A percentile compares a stretch with the other conserved stretches of the same genome.
Conservation (phyloP, 441 rosid species). For the Corymbia citriodora region DNA sequence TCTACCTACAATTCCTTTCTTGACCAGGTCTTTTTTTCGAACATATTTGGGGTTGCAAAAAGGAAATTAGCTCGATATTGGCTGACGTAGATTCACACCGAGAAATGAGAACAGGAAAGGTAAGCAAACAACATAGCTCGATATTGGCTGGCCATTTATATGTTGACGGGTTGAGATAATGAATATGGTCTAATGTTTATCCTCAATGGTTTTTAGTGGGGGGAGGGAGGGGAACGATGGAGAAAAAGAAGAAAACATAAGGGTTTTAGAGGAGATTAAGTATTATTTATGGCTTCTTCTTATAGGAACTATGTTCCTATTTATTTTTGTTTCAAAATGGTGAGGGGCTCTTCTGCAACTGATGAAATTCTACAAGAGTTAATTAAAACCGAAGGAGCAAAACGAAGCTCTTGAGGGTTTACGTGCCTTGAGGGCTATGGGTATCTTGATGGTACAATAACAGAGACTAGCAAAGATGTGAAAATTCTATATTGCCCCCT, state of each 20-base stretch:
- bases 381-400: no score
- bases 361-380: no score
- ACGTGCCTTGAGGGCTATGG: not conserved
- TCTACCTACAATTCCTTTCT: not conserved
- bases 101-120: not conserved
- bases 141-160: no score
- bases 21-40: not conserved
- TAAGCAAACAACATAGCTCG: not conserved
- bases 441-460: not conserved
- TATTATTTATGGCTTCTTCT: not conserved
- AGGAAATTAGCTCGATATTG: not conserved
- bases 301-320: not conserved
- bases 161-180: not conserved
- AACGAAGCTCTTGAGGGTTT: no score
- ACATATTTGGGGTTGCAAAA: not conserved
- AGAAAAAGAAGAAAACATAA: no score
- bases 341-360: no score
- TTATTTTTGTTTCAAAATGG: not conserved
- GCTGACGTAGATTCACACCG: not conserved
- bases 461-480: not conserved
- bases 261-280: not conserved
- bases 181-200: not conserved
- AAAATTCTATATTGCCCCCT: not conserved
- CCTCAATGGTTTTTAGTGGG: no score
- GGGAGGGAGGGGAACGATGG: no score